These are phyloP conservation scores for Ascochyta koolunga DNA, from an alignment of 2,329 filamentous ascomycete species.

Conservation along the genomic window DNA sequence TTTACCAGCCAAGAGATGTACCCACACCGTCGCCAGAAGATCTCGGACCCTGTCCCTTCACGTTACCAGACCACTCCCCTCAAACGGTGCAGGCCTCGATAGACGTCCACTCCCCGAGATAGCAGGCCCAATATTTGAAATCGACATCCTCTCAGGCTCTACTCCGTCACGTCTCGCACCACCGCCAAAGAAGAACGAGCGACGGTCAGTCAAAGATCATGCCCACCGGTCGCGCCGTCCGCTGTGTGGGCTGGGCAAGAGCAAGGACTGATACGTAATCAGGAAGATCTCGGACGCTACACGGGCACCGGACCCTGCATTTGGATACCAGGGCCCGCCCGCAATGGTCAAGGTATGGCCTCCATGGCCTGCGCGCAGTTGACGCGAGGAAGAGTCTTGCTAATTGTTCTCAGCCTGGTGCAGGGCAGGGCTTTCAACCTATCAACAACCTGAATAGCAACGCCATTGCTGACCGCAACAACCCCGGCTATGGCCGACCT, in stretches of 20 bases:
- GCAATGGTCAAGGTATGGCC: conserved; percentile 16
- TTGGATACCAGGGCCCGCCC: conserved; percentile 3
- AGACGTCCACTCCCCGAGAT: neutral
- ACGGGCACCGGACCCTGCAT: conserved; percentile 18
- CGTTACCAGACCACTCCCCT: neutral
- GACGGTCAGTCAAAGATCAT: conserved; percentile 10
- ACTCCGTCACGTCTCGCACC: neutral
- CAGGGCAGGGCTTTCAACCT: conserved; percentile 17
- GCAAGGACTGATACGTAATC: conserved; percentile 12
- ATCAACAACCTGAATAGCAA: conserved; percentile 15
- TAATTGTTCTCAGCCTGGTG: conserved; percentile 24
- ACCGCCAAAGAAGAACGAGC: neutral
- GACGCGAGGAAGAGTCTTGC: neutral
- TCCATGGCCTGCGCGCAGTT: no score
- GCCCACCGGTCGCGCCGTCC: neutral
- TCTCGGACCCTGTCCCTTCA: no score
- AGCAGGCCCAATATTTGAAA: neutral
- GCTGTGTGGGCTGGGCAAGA: neutral
- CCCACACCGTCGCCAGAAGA: neutral
- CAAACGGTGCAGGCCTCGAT: neutral
- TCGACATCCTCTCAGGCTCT: neutral
- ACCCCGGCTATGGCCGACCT: neutral
- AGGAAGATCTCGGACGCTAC: conserved; percentile 25
- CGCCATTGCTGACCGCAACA: neutral
- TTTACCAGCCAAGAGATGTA: conserved; percentile 31